Conservation (phyloP, 2,329 filamentous ascomycete species). For the Colletotrichum lindemuthianum region DNA sequence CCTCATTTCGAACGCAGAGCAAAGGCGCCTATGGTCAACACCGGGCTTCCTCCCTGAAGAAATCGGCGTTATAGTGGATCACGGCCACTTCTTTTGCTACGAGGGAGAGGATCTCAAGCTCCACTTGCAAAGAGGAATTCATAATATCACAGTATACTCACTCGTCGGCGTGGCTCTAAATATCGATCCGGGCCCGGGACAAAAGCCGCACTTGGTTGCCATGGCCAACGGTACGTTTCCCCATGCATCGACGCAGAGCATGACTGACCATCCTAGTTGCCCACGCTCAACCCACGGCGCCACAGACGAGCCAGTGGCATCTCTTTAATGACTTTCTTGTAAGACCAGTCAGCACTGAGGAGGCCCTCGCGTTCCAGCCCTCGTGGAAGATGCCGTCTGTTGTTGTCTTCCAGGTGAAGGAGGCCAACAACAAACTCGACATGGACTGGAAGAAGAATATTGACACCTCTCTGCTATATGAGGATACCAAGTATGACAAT, state of each 20-base stretch:
- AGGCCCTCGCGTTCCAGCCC: conserved; percentile 89
- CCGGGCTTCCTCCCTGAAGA: conserved; percentile 94
- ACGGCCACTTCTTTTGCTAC: conserved; percentile 93
- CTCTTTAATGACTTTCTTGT: conserved; percentile 98
- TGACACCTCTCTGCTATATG: conserved; percentile 86
- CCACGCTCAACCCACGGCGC: conserved; percentile 69
- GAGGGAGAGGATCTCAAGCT: conserved; percentile 89
- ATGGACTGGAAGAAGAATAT: conserved; percentile 85
- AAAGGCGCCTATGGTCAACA: conserved; percentile 85
- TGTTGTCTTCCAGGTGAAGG: conserved; percentile 85
- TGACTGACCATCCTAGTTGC: conserved; percentile 58
- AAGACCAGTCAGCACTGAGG: conserved; percentile 78
- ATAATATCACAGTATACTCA: conserved; percentile 89
- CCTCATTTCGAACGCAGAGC: conserved; percentile 75
- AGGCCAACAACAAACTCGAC: conserved; percentile 83
- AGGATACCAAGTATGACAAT: conserved; percentile 64
- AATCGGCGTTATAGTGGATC: conserved; percentile 89
- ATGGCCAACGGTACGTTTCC: conserved; percentile 78
- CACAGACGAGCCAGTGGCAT: conserved; percentile 82
- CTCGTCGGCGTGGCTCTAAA: conserved; percentile 90
- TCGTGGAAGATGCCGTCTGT: conserved; percentile 94
- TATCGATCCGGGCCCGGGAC: conserved; percentile 85
- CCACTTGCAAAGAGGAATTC: conserved; percentile 80
- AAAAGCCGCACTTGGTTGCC: conserved; percentile 90
- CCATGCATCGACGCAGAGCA: neutral